Conservation (phyloP, 2,329 filamentous ascomycete genomes). For the Microsporum canis region DNA sequence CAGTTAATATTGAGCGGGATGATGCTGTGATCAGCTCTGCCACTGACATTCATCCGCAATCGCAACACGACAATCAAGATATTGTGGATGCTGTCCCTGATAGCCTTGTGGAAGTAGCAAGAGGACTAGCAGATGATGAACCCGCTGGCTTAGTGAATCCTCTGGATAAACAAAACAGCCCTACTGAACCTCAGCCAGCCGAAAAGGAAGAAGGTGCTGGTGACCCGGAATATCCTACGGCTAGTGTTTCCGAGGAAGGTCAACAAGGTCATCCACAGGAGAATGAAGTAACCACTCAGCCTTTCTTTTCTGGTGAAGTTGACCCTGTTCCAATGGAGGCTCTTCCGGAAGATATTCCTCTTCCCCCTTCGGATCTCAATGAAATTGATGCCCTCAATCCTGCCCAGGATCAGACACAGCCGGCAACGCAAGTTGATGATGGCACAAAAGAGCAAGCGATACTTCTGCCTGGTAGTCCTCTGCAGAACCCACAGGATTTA, state of each 20-base stretch:
- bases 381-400: not conserved
- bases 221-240: not conserved
- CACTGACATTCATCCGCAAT: not conserved
- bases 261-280: not conserved
- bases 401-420: not conserved
- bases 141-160: not conserved
- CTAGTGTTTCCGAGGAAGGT: not conserved
- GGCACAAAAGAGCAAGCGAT: not conserved
- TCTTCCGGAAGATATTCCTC: not conserved
- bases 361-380: not conserved
- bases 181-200: not conserved
- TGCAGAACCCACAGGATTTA: not conserved
- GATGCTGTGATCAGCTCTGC: not conserved
- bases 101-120: not conserved
- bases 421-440: no score
- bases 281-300: not conserved
- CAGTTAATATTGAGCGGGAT: not conserved
- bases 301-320: not conserved
- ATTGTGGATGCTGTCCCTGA: not conserved
- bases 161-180: not conserved
- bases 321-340: not conserved
- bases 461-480: not conserved
- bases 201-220: not conserved
- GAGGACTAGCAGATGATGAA: not conserved
- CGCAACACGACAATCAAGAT: not conserved